A percentile compares a stretch with the other conserved stretches of the same genome.
Conservation (phyloP, 306 rosid genomes). For the Dalbergia oliveri region DNA sequence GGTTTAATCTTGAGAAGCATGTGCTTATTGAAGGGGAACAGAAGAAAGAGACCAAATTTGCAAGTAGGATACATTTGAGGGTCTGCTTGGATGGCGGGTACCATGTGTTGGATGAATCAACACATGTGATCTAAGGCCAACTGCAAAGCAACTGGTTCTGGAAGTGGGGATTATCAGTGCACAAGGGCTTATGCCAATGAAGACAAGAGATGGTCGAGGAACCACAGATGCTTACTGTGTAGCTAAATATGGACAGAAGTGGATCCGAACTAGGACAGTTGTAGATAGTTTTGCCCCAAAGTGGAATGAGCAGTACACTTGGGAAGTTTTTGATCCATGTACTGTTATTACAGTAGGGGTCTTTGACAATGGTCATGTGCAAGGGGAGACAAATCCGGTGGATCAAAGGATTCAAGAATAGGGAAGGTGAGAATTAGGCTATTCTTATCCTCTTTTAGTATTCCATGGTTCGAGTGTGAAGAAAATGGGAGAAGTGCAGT, state of each 20-base stretch:
- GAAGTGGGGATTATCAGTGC: constrained; percentile 82
- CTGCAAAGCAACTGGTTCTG: constrained; percentile 74
- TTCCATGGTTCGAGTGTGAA: constrained; percentile 79
- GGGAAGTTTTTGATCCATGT: constrained; percentile 91
- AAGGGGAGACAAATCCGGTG: constrained; percentile 60
- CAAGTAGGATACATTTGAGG: constrained; percentile 73
- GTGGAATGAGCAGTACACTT: constrained; percentile 89
- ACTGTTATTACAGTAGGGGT: constrained; percentile 79
- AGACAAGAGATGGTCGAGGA: constrained; percentile 70
- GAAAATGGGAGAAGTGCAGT: constrained; percentile 82
- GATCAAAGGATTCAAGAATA: constrained; percentile 72
- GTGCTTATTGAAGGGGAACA: constrained; percentile 61
- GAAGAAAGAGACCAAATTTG: constrained; percentile 71
- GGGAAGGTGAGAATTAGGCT: constrained; percentile 85
- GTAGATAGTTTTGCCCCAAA: constrained; percentile 68
- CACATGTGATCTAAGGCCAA: constrained; percentile 89
- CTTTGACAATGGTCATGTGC: constrained; percentile 79
- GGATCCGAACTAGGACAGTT: constrained; percentile 85
- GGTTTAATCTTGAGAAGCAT: constrained; percentile 84
- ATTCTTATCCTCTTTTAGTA: constrained; percentile 75
- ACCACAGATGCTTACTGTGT: constrained; percentile 80
- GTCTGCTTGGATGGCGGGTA: constrained; percentile 70
- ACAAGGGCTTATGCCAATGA: constrained; percentile 72
- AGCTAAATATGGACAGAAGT: constrained; percentile 85
- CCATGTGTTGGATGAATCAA: constrained; percentile 89